phyloP scores from a whole-genome alignment of 169 alveolate genomes.

The Plasmodium cynomolgi region DNA sequence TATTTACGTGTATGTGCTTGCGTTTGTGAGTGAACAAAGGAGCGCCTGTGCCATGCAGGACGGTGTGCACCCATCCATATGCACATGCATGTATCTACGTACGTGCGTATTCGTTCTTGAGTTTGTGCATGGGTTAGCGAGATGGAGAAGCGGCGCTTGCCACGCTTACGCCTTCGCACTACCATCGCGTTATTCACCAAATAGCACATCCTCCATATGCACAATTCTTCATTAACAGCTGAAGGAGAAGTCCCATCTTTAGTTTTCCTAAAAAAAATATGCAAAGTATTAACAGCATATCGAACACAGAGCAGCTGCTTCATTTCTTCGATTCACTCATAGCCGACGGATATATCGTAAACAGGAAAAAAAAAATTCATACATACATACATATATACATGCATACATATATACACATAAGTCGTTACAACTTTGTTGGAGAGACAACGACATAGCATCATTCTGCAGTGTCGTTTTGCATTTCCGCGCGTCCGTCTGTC shows the following conservation, averaged over 20 bases:
- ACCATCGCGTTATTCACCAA: background rate
- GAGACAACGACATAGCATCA: background rate
- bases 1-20: background rate
- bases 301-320: slow-evolving; percentile 34
- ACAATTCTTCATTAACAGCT: background rate
- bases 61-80: background rate
- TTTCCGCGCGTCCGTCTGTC: background rate
- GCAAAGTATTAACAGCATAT: slow-evolving; percentile 27
- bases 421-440: background rate
- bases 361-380: slow-evolving; percentile 15
- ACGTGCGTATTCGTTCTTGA: background rate
- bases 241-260: background rate
- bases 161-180: background rate
- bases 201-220: background rate
- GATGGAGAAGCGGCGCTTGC: background rate
- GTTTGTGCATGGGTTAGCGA: background rate
- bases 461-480: background rate
- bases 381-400: background rate
- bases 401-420: background rate
- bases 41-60: background rate
- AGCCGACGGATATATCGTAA: slow-evolving; percentile 55
- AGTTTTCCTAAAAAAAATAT: slow-evolving; percentile 10
- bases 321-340: slow-evolving; percentile 55
- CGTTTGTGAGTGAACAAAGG: background rate
- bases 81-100: background rate